Percentiles rank a stretch among this genome's conserved stretches.
Conservation (phyloP, 768 basidiomycete species). For the Boletus fagicola region DNA sequence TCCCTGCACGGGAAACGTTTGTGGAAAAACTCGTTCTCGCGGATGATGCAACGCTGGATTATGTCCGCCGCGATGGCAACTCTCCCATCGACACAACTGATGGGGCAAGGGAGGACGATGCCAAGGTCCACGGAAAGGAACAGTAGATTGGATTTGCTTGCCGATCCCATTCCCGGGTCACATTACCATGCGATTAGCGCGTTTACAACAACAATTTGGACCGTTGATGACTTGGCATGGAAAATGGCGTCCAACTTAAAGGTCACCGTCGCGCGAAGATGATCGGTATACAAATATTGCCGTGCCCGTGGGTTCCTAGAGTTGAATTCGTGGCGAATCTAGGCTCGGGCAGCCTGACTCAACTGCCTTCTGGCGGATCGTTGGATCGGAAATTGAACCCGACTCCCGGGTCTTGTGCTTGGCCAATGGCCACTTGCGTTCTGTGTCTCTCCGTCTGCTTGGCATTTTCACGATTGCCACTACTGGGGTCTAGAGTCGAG, state of each 20-base stretch:
- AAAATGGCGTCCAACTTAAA: not conserved
- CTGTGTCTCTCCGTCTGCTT: not conserved
- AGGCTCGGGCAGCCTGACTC: not conserved
- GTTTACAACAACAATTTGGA: not conserved
- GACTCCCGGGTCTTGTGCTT: conserved; percentile 1
- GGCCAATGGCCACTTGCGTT: not conserved
- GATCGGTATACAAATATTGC: conserved; percentile 4
- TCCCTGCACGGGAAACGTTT: conserved; percentile 28
- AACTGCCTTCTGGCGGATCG: conserved; percentile 16
- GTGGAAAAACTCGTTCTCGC: conserved; percentile 26
- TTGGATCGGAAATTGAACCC: conserved; percentile 10
- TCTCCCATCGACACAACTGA: not conserved
- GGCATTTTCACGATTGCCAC: not conserved
- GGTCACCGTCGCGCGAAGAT: conserved; percentile 16
- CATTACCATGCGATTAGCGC: not conserved
- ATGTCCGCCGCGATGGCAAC: not conserved
- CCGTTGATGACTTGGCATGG: not conserved
- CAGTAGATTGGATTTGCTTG: conserved; percentile 6
- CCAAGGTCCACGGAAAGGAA: conserved; percentile 2
- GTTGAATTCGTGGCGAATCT: conserved; percentile 1
- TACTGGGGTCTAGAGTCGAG: not conserved
- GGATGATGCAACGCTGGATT: conserved; percentile 10
- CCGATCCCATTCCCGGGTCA: conserved; percentile 5
- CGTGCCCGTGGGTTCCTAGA: not conserved
- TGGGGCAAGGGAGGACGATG: not conserved